phyloP scores from a whole-genome alignment of 2,329 filamentous ascomycete species.

The Neodidymelliopsis sp. region DNA sequence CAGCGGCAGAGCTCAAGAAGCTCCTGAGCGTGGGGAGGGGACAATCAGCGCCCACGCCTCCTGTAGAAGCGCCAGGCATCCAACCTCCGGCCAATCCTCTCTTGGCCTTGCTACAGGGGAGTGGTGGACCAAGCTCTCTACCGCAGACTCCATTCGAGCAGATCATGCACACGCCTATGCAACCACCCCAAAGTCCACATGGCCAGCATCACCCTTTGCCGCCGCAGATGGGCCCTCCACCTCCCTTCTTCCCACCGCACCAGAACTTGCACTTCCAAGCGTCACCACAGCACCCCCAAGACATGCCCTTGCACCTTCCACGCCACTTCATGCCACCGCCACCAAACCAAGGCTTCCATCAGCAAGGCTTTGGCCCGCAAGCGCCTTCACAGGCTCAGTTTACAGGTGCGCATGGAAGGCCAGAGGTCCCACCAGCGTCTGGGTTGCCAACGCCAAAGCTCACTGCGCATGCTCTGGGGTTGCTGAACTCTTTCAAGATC shows the following conservation, averaged over 20 bases:
- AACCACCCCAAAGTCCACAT: constrained; percentile 64
- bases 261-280: constrained; percentile 39
- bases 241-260: constrained; percentile 56
- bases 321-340: constrained; percentile 32
- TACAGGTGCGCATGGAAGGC: constrained; percentile 48
- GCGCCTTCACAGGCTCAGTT: constrained; percentile 37
- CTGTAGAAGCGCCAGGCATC: constrained; percentile 44
- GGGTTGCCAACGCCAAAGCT: constrained; percentile 66
- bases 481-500: constrained; percentile 66
- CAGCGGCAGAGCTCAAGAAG: constrained; percentile 61
- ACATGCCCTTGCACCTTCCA: constrained; percentile 27
- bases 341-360: constrained; percentile 22
- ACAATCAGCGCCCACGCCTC: constrained; percentile 30
- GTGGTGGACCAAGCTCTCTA: constrained; percentile 22
- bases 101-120: constrained; percentile 60
- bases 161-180: constrained; percentile 57
- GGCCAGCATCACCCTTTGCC: constrained; percentile 63
- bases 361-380: constrained; percentile 43
- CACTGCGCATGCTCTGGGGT: constrained; percentile 63
- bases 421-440: constrained; percentile 62
- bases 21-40: constrained; percentile 54
- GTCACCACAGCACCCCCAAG: constrained; percentile 31
- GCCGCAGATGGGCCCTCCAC: constrained; percentile 58
- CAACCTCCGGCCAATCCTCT: constrained; percentile 54
- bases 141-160: constrained; percentile 63